These are phyloP conservation scores for Rasamsonia emersonii DNA, from an alignment of 2,329 filamentous ascomycete genomes.

Conservation along the genomic window DNA sequence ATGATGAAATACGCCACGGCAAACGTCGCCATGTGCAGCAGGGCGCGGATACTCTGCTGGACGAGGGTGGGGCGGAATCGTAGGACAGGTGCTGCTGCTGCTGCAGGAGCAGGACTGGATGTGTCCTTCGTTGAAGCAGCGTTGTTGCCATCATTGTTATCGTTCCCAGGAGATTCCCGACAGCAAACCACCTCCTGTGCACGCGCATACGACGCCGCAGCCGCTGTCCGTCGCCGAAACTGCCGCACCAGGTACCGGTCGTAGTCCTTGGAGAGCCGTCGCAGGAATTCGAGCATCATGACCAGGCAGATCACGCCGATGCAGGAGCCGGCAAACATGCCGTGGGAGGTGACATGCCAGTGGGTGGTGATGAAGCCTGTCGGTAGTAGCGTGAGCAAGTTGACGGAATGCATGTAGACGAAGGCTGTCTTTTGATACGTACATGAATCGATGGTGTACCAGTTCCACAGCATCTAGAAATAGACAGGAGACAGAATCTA, in stretches of 20 bases:
- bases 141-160: conserved; percentile 1
- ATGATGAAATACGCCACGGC: conserved; percentile 72
- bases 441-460: conserved; percentile 61
- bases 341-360: conserved; percentile 62
- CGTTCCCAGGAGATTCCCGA: too few relatives aligned
- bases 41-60: conserved; percentile 59
- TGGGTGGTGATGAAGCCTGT: conserved; percentile 56
- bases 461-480: conserved; percentile 69
- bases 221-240: conserved; percentile 21
- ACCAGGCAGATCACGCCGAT: conserved; percentile 70
- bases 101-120: too few relatives aligned
- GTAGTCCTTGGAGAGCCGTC: conserved; percentile 62
- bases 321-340: conserved; percentile 72
- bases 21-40: conserved; percentile 63
- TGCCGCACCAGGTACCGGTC: conserved; percentile 55
- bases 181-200: too few relatives aligned
- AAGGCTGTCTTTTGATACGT: conserved; percentile 9
- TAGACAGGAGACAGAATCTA: background rate
- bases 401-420: too few relatives aligned
- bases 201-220: background rate
- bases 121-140: too few relatives aligned
- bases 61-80: conserved; percentile 46
- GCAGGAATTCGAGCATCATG: conserved; percentile 62
- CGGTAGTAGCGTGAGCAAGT: background rate
- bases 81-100: background rate